Base-by-base conservation (phyloP, 805 yeast species). In the Monosporozyma aerobia region DNA sequence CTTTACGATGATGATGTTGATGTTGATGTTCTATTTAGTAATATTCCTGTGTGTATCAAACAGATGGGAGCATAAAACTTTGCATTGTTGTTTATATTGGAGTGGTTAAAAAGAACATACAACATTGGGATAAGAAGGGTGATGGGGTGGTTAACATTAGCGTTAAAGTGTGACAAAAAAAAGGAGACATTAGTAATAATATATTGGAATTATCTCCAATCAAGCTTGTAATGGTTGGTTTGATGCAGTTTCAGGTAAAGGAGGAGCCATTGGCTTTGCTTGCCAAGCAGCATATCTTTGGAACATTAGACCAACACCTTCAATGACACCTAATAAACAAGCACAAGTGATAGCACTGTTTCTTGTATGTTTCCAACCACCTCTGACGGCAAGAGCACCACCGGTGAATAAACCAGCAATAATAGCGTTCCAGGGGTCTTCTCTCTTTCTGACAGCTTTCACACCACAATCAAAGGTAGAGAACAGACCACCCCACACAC, bases 401-500 rank as follows among this genome's bases (percentile, higher is more conserved):
- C 99, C 99, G 46, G 96, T 90, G 76, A 88, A 88, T 69, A 94
- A 90, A 54, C 99, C 99, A 35, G 98, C 97, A 66, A 92, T 84
- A 67, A 94, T 90, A 59, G 97, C 97, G 69, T 94, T 94, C 87
- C 96, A 87, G 6, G 98, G 96, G 71, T 94, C 99, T 72, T 94
- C 99, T 77, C 97, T 88, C 72, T 89, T 87, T 77, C 99, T 87
- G 44, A 94, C 81, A 2, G 92, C 96, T 72, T 92, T 94, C 47
- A 94, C 95, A 14, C 90, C 80, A 77, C 99, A 94, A 72, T 94
- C 99, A 67, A 83, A 94, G 13, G 95, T 85, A 35, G 97, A 89
- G 69, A 94, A 94, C 63, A 94, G 76, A 56, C 99, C 99, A 77
- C 99, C 99, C 99, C 99, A 94, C 41, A 88, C 96, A 75, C 99